Conservation (phyloP, 495 filamentous ascomycete genomes). For the Cercophora scortea region DNA sequence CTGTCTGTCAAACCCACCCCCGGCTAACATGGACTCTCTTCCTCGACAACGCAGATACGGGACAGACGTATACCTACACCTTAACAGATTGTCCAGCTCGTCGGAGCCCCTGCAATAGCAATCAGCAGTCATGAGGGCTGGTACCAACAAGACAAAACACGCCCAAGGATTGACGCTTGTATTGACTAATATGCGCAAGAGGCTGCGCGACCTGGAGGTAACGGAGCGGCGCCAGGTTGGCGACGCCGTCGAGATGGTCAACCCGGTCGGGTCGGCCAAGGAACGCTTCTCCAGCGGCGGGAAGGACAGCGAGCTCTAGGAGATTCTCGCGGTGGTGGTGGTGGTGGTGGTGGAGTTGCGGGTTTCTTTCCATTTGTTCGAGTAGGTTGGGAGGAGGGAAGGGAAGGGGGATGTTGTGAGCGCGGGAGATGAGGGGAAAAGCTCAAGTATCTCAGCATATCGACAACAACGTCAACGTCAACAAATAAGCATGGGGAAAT, state of each 20-base stretch:
- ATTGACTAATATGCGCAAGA: slow-evolving; percentile 49
- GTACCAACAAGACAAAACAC: slow-evolving; percentile 16
- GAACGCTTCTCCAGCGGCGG: background rate
- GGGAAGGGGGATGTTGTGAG: background rate
- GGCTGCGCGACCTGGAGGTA: slow-evolving; percentile 55
- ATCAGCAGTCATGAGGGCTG: slow-evolving; percentile 89
- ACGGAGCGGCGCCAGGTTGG: slow-evolving; percentile 82
- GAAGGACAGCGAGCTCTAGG: background rate
- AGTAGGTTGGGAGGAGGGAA: background rate
- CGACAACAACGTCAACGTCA: too few relatives aligned
- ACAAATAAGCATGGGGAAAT: too few relatives aligned
- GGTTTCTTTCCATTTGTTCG: too few relatives aligned
- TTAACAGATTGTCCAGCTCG: slow-evolving; percentile 89
- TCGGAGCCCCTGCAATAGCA: slow-evolving; percentile 98
- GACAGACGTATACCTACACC: slow-evolving; percentile 95
- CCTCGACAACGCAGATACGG: slow-evolving; percentile 61
- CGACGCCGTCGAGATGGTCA: slow-evolving; percentile 66
- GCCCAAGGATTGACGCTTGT: slow-evolving; percentile 81
- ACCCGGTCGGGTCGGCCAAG: slow-evolving; percentile 6
- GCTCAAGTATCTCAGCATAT: too few relatives aligned
- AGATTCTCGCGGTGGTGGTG: background rate
- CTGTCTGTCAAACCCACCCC: background rate
- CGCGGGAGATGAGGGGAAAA: background rate
- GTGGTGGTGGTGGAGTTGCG: too few relatives aligned
- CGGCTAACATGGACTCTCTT: too few relatives aligned